Evolutionary conservation across 1,139 yeast genomes (phyloP).

Genomic region (Candida frijolesensis): DNA sequence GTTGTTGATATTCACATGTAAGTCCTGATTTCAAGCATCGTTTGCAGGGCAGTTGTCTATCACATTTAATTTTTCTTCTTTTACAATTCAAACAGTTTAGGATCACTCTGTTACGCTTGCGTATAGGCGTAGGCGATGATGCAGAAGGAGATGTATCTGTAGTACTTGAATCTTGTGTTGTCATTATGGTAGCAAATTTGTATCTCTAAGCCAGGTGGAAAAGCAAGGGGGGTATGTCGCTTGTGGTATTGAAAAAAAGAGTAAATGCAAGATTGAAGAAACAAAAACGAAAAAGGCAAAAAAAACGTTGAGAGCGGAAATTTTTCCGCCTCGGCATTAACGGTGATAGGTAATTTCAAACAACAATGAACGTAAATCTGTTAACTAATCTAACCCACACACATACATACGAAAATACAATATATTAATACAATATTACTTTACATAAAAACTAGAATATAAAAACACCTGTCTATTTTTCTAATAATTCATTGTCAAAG

Average conservation of each 20-base stretch:
- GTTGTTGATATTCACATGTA: slow-evolving; percentile 34
- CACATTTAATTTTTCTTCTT: slow-evolving; percentile 42
- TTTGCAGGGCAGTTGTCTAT: slow-evolving; percentile 31
- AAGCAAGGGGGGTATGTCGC: not conserved
- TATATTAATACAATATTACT: slow-evolving; percentile 1
- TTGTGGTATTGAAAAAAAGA: not conserved
- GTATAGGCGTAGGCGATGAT: not conserved
- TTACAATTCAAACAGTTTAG: slow-evolving; percentile 44
- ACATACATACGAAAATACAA: not conserved
- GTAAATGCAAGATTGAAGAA: not conserved
- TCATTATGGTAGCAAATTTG: not conserved
- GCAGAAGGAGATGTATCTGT: not conserved
- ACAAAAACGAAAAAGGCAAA: not conserved
- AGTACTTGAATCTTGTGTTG: not conserved
- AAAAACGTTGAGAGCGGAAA: not conserved
- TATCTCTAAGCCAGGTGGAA: not conserved
- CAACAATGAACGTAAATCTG: not conserved
- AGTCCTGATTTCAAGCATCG: slow-evolving; percentile 32
- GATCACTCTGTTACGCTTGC: slow-evolving; percentile 12
- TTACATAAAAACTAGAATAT: not conserved
- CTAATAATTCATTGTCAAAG: slow-evolving; percentile 20
- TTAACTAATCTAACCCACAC: not conserved
- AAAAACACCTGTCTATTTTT: not conserved
- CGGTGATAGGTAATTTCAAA: not conserved
- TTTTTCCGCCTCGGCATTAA: not conserved